These are phyloP conservation scores for Solanum hybrid DNA, from an alignment of 305 asterid genomes.

Conservation along the genomic window DNA sequence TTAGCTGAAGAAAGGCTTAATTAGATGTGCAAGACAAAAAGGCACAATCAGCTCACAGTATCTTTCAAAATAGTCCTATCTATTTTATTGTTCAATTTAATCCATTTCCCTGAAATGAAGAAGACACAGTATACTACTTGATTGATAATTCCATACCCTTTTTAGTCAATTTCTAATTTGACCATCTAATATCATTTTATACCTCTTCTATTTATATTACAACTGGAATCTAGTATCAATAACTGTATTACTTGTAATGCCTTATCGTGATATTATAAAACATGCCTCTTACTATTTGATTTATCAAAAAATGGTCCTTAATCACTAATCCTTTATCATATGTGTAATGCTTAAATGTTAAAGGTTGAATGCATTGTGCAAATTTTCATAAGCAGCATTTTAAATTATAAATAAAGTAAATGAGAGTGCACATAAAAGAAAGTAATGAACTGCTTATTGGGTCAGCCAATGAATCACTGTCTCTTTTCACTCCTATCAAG, in stretches of 20 bases:
- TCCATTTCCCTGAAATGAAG: background rate
- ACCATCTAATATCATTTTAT: background rate
- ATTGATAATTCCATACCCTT: background rate
- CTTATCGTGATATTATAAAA: background rate
- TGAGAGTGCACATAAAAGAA: background rate
- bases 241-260: background rate
- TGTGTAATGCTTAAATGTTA: background rate
- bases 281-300: background rate
- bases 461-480: background rate
- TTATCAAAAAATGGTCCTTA: background rate
- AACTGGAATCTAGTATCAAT: background rate
- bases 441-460: background rate
- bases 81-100: background rate
- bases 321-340: background rate
- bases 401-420: background rate
- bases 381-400: background rate
- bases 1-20: background rate
- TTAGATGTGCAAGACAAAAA: background rate
- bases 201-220: background rate
- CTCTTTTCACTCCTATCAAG: background rate
- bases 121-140: background rate
- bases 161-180: background rate
- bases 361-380: background rate
- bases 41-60: background rate
- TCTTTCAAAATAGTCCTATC: background rate